phyloP scores from a whole-genome alignment of 352 stramenopile genomes.

The Phytophthora aleatoria region DNA sequence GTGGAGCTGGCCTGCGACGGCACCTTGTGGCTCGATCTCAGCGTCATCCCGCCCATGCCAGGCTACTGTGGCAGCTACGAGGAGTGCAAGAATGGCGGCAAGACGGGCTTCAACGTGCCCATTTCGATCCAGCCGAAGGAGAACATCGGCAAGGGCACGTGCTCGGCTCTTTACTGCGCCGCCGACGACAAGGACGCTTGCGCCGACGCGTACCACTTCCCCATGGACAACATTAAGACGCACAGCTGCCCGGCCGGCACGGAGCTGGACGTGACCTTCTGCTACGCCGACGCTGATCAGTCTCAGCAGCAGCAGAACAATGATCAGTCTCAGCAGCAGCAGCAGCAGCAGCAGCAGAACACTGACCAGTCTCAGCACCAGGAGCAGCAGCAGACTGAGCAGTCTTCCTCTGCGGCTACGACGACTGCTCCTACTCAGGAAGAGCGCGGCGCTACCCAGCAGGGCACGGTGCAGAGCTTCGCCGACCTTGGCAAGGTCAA shows the following conservation, averaged over 20 bases:
- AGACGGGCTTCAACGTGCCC: constrained; percentile 62
- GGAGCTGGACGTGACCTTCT: constrained; percentile 63
- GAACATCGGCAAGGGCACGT: constrained; percentile 35
- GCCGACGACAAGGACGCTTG: constrained; percentile 35
- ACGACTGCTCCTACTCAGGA: constrained; percentile 13
- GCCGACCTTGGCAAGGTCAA: constrained; percentile 43
- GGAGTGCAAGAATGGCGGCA: constrained; percentile 41
- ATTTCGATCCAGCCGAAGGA: constrained; percentile 46
- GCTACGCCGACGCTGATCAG: constrained; percentile 21
- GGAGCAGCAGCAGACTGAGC: constrained; percentile 15
- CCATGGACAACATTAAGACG: constrained; percentile 69
- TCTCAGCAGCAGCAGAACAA: constrained; percentile 12
- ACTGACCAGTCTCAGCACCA: constrained; percentile 13
- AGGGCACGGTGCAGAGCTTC: constrained; percentile 29
- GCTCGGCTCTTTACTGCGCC: constrained; percentile 39
- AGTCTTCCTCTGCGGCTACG: constrained; percentile 3
- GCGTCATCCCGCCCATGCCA: constrained; percentile 54
- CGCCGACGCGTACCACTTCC: constrained; percentile 65
- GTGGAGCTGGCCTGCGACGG: constrained; percentile 39
- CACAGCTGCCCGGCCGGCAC: constrained; percentile 49
- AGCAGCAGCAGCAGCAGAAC: constrained; percentile 17
- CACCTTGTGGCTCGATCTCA: constrained; percentile 62
- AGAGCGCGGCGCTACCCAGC: constrained; percentile 25
- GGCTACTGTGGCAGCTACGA: constrained; percentile 38
- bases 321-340: constrained; percentile 2